Evolutionary conservation across 2,329 filamentous ascomycete genomes (phyloP), one percentile per base, ranked within the genome.

Genomic region (Parastagonospora nodorum): DNA sequence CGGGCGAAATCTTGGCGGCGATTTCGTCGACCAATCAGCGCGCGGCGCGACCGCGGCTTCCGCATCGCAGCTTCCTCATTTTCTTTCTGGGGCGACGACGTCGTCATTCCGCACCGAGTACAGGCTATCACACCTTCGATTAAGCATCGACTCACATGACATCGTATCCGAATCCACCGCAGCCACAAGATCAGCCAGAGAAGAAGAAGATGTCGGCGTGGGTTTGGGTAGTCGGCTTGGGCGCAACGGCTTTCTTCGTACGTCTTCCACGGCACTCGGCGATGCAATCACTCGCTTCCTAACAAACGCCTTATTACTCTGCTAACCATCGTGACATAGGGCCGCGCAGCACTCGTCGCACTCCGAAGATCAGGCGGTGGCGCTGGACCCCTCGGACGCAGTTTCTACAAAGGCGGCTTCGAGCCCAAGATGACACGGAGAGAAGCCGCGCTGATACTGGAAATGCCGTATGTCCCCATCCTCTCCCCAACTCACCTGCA

Each of bases 401-500:
- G 92, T 36, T 99, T 92, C 72, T 97, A 97, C 83, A 99, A 97
- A 77, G 94, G 94, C 63, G 94, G 94, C n/a, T 99, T 99, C 72
- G 94, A 99, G 79, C 82, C 86, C 53, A 89, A 88, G 76, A 99
- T 99, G 93, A 97, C 86, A 74, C 85, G 88, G 74, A 87, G 88
- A 74, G 94, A 99, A 78, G 94, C 94, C 16, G 83, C 92, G 4
- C 78, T 99, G 64, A 97, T 99, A 54, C 79, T 99, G 42, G 89
- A 94, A 60, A 86, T 97, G 55, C 90, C 87, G 93, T 97, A 85
- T 51, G 81, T 77, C 11, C n/a, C 5, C 12, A 3, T 24, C 30
- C 9, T 37, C 1, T 38, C n/a, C 2, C 1, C 12, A 10, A 2
- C 4, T 28, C 9, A 11, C 24, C 5, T 10, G 2, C 9, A 11